Conservation (phyloP, 1,284 basidiomycete species). For the Puccinia sorghi region DNA sequence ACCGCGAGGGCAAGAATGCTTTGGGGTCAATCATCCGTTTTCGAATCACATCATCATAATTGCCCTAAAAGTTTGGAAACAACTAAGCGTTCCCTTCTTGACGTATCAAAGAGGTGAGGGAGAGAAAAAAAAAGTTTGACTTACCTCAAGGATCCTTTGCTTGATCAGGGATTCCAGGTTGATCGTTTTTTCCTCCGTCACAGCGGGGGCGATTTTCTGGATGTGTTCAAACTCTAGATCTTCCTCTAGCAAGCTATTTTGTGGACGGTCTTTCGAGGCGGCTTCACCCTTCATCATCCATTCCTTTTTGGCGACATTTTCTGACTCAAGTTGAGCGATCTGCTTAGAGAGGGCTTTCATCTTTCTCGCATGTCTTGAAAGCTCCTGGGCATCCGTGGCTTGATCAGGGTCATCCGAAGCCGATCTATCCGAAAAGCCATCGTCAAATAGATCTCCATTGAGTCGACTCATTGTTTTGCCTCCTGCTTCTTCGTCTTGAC, state of each 20-base stretch:
- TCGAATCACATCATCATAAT: slow-evolving; percentile 88
- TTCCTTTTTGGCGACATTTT: slow-evolving; percentile 68
- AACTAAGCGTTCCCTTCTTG: not conserved
- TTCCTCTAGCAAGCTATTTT: slow-evolving; percentile 88
- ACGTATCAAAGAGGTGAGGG: not conserved
- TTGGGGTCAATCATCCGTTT: slow-evolving; percentile 75
- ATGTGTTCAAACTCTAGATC: slow-evolving; percentile 91
- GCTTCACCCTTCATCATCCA: slow-evolving; percentile 96
- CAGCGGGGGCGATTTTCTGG: slow-evolving; percentile 79
- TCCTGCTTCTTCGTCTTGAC: slow-evolving; percentile 52
- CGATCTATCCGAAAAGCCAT: slow-evolving; percentile 60
- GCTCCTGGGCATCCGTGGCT: slow-evolving; percentile 52
- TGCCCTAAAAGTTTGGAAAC: slow-evolving; percentile 59
- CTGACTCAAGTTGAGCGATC: slow-evolving; percentile 63
- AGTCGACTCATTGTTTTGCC: slow-evolving; percentile 61
- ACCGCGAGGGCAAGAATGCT: slow-evolving; percentile 83
- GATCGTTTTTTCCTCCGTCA: slow-evolving; percentile 84
- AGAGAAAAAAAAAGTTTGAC: slow-evolving; percentile 52
- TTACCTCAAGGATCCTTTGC: slow-evolving; percentile 76
- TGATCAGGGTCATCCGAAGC: slow-evolving; percentile 52
- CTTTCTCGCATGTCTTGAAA: slow-evolving; percentile 63
- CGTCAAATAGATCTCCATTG: slow-evolving; percentile 63
- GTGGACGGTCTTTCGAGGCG: slow-evolving; percentile 74
- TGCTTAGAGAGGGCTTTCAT: slow-evolving; percentile 62
- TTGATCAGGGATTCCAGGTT: slow-evolving; percentile 89